Conservation (phyloP, 2,329 filamentous ascomycete genomes). For the Scedosporium dehoogii region DNA sequence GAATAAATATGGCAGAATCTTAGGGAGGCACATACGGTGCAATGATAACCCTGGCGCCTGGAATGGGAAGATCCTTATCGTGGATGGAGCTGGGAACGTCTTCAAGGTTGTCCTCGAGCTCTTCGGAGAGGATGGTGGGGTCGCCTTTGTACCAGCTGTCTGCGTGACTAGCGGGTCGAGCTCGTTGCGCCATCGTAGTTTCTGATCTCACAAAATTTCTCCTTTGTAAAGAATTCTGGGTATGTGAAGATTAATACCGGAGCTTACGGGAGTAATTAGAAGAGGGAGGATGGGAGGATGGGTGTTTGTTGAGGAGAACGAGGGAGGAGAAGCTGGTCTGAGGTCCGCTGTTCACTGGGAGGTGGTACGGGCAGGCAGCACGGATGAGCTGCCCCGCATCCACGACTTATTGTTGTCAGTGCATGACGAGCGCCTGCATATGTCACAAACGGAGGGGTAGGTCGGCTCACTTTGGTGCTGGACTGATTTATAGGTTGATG, state of each 20-base stretch:
- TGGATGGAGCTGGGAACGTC: conserved; percentile 55
- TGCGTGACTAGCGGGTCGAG: conserved; percentile 59
- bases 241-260: neutral
- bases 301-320: neutral
- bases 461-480: no score
- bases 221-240: neutral
- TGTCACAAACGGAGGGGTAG: neutral
- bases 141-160: conserved; percentile 76
- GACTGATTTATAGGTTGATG: no score
- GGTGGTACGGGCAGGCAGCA: neutral
- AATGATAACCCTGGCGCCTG: conserved; percentile 75
- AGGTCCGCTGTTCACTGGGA: neutral
- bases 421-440: neutral
- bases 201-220: neutral
- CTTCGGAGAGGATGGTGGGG: conserved; percentile 44
- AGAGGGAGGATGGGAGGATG: neutral
- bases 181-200: conserved; percentile 8
- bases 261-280: neutral
- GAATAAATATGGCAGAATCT: conserved; percentile 2
- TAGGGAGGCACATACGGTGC: conserved; percentile 60
- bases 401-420: neutral
- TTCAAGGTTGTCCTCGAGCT: conserved; percentile 68
- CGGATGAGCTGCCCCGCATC: neutral
- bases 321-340: neutral
- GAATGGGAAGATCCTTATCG: conserved; percentile 47